phyloP scores from a whole-genome alignment of 2,329 filamentous ascomycete genomes.

The Verticillium albo-atrum region DNA sequence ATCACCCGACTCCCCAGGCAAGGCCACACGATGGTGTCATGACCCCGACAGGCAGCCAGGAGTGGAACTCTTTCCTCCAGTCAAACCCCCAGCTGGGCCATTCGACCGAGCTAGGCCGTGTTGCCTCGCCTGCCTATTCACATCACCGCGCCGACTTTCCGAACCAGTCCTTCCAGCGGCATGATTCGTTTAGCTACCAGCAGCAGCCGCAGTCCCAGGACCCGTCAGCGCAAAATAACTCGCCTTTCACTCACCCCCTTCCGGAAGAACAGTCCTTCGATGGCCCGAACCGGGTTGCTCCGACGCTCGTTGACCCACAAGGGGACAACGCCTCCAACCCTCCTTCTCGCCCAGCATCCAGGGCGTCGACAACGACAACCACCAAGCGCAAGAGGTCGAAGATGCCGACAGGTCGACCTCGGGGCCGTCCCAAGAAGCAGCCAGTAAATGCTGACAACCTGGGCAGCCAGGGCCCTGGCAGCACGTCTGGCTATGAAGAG shows the following conservation, averaged over 20 bases:
- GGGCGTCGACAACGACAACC: slow-evolving; percentile 45
- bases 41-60: slow-evolving; percentile 58
- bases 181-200: slow-evolving; percentile 5
- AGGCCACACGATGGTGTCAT: slow-evolving; percentile 28
- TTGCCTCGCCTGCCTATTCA: slow-evolving; percentile 22
- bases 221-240: not conserved
- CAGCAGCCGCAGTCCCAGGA: not conserved
- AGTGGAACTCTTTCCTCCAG: slow-evolving; percentile 76
- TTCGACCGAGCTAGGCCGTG: slow-evolving; percentile 1
- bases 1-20: slow-evolving; percentile 5
- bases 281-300: slow-evolving; percentile 29
- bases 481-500: slow-evolving; percentile 71
- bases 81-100: slow-evolving; percentile 56
- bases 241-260: not conserved
- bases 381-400: slow-evolving; percentile 18
- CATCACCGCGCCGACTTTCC: slow-evolving; percentile 10
- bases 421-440: slow-evolving; percentile 49
- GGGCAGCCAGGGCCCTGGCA: slow-evolving; percentile 35
- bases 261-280: slow-evolving; percentile 12
- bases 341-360: slow-evolving; percentile 55
- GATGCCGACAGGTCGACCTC: slow-evolving; percentile 48
- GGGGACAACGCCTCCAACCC: slow-evolving; percentile 28
- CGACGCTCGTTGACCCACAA: slow-evolving; percentile 19
- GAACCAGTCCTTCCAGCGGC: not conserved
- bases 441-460: slow-evolving; percentile 20